Evolutionary conservation across 306 rosid species (phyloP).

Genomic region (Cicer judaicum): DNA sequence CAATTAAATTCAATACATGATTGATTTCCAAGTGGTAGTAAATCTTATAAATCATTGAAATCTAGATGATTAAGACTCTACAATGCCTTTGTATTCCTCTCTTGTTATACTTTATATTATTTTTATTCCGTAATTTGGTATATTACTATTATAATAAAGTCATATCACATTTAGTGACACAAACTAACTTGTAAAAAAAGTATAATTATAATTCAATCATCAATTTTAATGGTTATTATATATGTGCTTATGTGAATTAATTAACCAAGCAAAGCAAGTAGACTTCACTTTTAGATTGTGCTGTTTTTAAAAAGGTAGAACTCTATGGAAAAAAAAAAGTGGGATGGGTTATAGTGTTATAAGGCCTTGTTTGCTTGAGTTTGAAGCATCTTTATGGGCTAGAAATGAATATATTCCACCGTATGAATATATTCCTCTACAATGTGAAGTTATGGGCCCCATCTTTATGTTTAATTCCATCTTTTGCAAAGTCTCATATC

Average conservation of each 20-base stretch:
- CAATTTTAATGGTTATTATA: constrained; percentile 10
- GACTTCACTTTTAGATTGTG: constrained; percentile 59
- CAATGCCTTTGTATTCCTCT: constrained; percentile 49
- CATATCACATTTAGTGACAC: background rate
- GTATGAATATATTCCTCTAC: constrained; percentile 83
- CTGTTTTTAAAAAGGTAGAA: constrained; percentile 53
- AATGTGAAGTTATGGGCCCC: constrained; percentile 73
- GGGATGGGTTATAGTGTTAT: constrained; percentile 64
- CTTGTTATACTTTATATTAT: constrained; percentile 37
- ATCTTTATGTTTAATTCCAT: constrained; percentile 51
- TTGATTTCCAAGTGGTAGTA: constrained; percentile 49
- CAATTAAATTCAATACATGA: constrained; percentile 43
- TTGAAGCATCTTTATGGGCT: constrained; percentile 91
- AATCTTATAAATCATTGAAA: constrained; percentile 46
- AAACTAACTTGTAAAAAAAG: constrained; percentile 2
- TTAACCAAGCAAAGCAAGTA: constrained; percentile 66
- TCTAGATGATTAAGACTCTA: constrained; percentile 50
- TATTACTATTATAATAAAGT: background rate
- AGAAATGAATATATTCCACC: constrained; percentile 71
- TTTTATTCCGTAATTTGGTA: constrained; percentile 31
- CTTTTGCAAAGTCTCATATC: constrained; percentile 39
- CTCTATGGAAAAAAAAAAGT: constrained; percentile 56
- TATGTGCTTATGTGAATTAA: constrained; percentile 51
- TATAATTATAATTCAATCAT: background rate
- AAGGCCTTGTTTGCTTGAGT: constrained; percentile 91